phyloP scores from a whole-genome alignment of 495 filamentous ascomycete genomes.

The Penicillium diatomitis region DNA sequence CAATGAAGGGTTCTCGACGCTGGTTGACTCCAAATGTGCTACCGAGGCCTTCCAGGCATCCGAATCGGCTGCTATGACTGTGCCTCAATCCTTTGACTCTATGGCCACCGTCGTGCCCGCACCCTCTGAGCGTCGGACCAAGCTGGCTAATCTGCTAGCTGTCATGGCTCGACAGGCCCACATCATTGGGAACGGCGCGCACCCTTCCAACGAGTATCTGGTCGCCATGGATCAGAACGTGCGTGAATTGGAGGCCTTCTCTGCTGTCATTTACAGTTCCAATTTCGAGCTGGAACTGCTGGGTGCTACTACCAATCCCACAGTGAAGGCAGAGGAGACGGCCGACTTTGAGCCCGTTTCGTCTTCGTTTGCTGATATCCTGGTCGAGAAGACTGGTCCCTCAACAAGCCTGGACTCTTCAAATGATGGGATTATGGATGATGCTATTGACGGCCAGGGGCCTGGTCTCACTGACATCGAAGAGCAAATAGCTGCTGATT shows the following conservation, averaged over 20 bases:
- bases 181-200: constrained; percentile 70
- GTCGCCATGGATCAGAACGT: constrained; percentile 68
- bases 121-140: constrained; percentile 46
- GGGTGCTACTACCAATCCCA: constrained; percentile 13
- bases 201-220: constrained; percentile 70
- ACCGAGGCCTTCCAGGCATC: constrained; percentile 65
- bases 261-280: constrained; percentile 86
- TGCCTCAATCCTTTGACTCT: constrained; percentile 35
- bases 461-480: constrained; percentile 8
- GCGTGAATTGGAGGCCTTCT: constrained; percentile 83
- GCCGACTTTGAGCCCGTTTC: constrained; percentile 11
- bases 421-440: too few species aligned
- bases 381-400: constrained; percentile 15
- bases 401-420: too few species aligned
- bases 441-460: not conserved
- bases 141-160: constrained; percentile 81
- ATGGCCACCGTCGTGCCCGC: constrained; percentile 31
- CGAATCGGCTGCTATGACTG: constrained; percentile 31
- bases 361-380: constrained; percentile 15
- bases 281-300: constrained; percentile 69
- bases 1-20: constrained; percentile 72
- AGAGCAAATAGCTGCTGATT: not conserved
- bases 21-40: constrained; percentile 71
- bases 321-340: constrained; percentile 4
- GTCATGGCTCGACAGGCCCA: constrained; percentile 84